These are phyloP conservation scores for Lasiosphaeris hirsuta DNA, from an alignment of 495 filamentous ascomycete species.

Conservation along the genomic window DNA sequence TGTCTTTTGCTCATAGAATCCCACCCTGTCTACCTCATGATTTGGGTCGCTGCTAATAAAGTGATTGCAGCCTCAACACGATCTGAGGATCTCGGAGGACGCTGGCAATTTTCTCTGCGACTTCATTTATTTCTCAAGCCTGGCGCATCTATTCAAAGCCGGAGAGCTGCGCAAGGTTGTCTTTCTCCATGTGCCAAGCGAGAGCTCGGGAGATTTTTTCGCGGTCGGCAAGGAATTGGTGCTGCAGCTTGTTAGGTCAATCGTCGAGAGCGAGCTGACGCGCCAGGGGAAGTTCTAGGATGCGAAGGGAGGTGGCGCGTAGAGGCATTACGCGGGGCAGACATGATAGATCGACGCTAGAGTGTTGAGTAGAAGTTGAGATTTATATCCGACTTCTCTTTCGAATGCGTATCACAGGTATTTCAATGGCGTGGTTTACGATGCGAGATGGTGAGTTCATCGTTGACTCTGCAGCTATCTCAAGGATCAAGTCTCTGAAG, in stretches of 20 bases:
- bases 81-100: slow-evolving; percentile 66
- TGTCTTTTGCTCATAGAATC: not conserved
- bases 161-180: slow-evolving; percentile 55
- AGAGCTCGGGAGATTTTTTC: slow-evolving; percentile 52
- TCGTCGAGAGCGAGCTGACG: slow-evolving; percentile 48
- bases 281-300: slow-evolving; percentile 1
- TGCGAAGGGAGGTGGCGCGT: not conserved
- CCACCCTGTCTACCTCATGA: too few relatives aligned
- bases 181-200: slow-evolving; percentile 77
- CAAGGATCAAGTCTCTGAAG: too few relatives aligned
- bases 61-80: slow-evolving; percentile 36
- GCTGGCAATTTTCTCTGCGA: slow-evolving; percentile 82
- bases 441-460: too few relatives aligned
- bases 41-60: not conserved
- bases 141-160: slow-evolving; percentile 54
- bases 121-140: slow-evolving; percentile 77
- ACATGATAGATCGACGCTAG: too few relatives aligned
- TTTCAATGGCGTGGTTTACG: too few relatives aligned
- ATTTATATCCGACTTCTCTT: too few relatives aligned
- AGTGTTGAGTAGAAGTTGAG: too few relatives aligned
- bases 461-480: too few relatives aligned
- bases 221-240: slow-evolving; percentile 59
- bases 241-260: slow-evolving; percentile 63
- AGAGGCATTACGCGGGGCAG: not conserved
- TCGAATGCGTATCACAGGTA: too few relatives aligned